These are phyloP conservation scores for Ambrosia hybrid DNA, from an alignment of 140 eudicot genomes.

Conservation along the genomic window DNA sequence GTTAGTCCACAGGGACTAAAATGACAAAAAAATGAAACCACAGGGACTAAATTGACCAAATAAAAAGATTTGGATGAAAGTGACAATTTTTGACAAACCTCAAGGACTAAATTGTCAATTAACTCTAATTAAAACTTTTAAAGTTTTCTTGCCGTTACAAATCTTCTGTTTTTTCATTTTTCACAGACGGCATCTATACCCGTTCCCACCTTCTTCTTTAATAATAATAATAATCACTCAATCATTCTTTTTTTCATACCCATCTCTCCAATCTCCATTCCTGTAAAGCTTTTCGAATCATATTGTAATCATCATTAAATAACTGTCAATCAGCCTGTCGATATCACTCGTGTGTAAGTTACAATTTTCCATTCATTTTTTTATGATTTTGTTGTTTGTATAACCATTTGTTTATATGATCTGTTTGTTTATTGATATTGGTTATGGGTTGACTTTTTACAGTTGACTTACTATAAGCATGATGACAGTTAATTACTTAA, in stretches of 20 bases:
- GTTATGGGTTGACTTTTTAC: conserved; percentile 30
- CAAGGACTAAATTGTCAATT: too few species aligned
- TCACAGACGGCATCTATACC: conserved; percentile 17
- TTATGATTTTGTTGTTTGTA: conserved; percentile 7
- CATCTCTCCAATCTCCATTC: conserved; percentile 27
- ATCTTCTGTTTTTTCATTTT: conserved; percentile 10
- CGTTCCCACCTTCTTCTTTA: conserved; percentile 35
- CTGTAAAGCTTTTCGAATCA: conserved; percentile 24
- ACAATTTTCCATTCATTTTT: background rate
- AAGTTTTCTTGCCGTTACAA: background rate
- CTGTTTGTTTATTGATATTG: conserved; percentile 25
- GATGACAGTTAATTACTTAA: background rate
- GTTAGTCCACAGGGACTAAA: too few species aligned
- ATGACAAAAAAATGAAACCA: too few species aligned
- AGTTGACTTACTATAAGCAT: conserved; percentile 1
- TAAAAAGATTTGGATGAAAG: too few species aligned
- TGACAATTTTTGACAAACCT: too few species aligned
- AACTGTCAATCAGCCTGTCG: conserved; percentile 26
- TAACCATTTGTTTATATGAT: conserved; percentile 10
- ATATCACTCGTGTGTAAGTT: conserved; percentile 33
- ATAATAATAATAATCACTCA: conserved; percentile 3
- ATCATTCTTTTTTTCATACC: conserved; percentile 13
- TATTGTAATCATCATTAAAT: conserved; percentile 22
- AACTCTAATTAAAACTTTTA: too few species aligned
- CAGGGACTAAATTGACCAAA: too few species aligned